These are phyloP conservation scores for Diaporthe citri DNA, from an alignment of 2,329 filamentous ascomycete genomes.

Conservation along the genomic window DNA sequence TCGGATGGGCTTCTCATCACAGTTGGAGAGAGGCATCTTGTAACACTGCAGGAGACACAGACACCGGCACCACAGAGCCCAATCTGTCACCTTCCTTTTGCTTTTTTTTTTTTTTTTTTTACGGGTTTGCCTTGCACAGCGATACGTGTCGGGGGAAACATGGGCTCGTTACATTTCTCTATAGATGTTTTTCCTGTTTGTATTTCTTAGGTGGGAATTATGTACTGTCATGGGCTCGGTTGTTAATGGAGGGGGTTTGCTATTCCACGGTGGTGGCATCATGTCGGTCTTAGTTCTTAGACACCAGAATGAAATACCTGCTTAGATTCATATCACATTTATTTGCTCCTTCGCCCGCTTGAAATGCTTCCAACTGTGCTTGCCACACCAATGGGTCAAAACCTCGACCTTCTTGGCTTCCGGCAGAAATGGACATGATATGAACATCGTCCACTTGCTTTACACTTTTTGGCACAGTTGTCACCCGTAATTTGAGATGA, in stretches of 20 bases:
- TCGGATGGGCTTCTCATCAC: background rate
- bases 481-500: too few species aligned
- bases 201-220: conserved; percentile 9
- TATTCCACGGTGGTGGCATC: conserved; percentile 6
- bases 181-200: background rate
- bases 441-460: too few species aligned
- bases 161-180: background rate
- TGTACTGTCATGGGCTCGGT: conserved; percentile 19
- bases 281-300: conserved; percentile 20
- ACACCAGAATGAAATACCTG: conserved; percentile 27
- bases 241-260: conserved; percentile 9
- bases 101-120: background rate
- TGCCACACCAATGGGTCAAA: too few species aligned
- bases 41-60: conserved; percentile 3
- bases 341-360: background rate
- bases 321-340: background rate
- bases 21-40: background rate
- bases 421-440: background rate
- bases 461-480: background rate
- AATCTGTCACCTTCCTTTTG: conserved; percentile 16
- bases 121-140: conserved; percentile 18
- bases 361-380: background rate
- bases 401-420: too few species aligned
- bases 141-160: background rate
- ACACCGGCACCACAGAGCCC: conserved; percentile 13